These are phyloP conservation scores for Mycena sp. DNA, from an alignment of 1,284 basidiomycete species.

Conservation along the genomic window DNA sequence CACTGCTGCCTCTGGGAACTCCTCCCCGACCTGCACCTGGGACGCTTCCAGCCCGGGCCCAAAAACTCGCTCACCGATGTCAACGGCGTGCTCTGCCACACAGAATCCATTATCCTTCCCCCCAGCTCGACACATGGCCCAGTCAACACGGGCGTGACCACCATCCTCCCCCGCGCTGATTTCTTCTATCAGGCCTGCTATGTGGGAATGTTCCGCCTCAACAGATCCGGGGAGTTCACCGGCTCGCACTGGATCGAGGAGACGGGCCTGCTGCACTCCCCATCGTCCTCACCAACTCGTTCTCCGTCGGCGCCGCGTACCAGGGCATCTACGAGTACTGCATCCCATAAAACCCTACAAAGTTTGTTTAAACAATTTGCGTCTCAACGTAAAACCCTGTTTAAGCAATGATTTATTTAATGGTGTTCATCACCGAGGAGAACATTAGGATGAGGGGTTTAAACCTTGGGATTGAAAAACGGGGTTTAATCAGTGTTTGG, in stretches of 20 bases:
- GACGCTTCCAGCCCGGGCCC: conserved; percentile 7
- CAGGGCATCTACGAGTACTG: conserved; percentile 16
- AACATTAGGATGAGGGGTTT: too few relatives aligned
- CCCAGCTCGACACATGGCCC: conserved; percentile 1
- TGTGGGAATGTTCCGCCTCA: conserved; percentile 14
- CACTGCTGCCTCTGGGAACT: conserved; percentile 14
- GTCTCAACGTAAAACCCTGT: too few relatives aligned
- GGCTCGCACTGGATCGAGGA: conserved; percentile 16
- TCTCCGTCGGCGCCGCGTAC: conserved; percentile 18
- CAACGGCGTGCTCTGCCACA: conserved; percentile 11
- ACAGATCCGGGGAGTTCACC: conserved; percentile 17
- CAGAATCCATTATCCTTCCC: conserved; percentile 9
- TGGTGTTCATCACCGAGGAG: too few relatives aligned
- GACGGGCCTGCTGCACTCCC: conserved; percentile 15
- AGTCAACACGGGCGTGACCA: conserved; percentile 19
- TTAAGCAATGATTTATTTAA: too few relatives aligned
- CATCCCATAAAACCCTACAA: too few relatives aligned
- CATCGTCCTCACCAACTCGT: conserved; percentile 12
- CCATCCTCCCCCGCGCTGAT: conserved; percentile 17
- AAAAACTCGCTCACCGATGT: conserved; percentile 17
- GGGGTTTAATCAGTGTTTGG: too few relatives aligned
- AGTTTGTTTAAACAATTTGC: too few relatives aligned
- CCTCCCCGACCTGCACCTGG: conserved; percentile 7
- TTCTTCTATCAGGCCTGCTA: conserved; percentile 17
- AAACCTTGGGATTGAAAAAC: too few relatives aligned